phyloP scores from a whole-genome alignment of 495 filamentous ascomycete species.

The Hyaloscypha variabilis region DNA sequence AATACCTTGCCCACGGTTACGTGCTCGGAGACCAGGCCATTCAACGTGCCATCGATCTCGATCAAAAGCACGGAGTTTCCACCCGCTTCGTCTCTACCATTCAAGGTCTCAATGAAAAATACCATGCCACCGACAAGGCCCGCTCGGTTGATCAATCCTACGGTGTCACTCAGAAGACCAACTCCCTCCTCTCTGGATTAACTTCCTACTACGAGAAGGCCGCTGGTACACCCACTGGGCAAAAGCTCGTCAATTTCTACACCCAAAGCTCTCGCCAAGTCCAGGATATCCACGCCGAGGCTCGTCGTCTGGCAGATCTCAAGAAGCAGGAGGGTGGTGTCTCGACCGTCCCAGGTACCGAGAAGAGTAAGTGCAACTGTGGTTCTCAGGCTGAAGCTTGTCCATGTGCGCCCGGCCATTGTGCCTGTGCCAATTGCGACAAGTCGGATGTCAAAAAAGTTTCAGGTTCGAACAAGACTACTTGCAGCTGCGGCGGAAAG shows the following conservation, averaged over 20 bases:
- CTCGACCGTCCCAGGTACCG: conserved; percentile 29
- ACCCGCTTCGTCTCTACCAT: conserved; percentile 74
- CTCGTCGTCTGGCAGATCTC: conserved; percentile 80
- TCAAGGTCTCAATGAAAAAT: conserved; percentile 75
- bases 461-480: conserved; percentile 22
- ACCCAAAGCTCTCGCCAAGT: conserved; percentile 79
- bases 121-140: conserved; percentile 78
- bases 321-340: conserved; percentile 67
- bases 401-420: conserved; percentile 37
- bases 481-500: conserved; percentile 27
- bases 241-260: conserved; percentile 86
- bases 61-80: conserved; percentile 87
- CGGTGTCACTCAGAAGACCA: conserved; percentile 68
- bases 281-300: conserved; percentile 89
- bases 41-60: conserved; percentile 81
- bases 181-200: conserved; percentile 65
- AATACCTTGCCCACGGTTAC: conserved; percentile 96
- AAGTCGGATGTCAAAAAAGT: conserved; percentile 32
- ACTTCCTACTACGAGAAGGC: conserved; percentile 92
- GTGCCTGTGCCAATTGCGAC: conserved; percentile 38
- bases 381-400: conserved; percentile 34
- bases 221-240: conserved; percentile 78
- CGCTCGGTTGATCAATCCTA: conserved; percentile 75
- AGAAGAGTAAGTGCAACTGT: conserved; percentile 50
- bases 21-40: conserved; percentile 81